Conservation (phyloP, 257 asterid species). For the Paraleonurus japonicus region DNA sequence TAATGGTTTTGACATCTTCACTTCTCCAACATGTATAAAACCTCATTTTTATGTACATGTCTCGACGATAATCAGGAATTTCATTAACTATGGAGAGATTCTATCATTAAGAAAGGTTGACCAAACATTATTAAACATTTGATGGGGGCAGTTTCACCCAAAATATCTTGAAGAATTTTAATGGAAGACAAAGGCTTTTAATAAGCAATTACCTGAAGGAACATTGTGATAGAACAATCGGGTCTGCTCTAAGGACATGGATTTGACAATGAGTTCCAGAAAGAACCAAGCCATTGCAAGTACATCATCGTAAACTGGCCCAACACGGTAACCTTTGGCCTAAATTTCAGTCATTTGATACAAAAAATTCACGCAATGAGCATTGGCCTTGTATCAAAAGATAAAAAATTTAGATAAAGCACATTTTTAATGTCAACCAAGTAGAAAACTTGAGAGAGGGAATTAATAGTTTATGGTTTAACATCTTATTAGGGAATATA, state of each 20-base stretch:
- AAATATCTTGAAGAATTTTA: neutral
- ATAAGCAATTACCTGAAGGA: constrained; percentile 67
- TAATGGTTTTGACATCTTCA: neutral
- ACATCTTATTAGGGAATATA: constrained; percentile 3
- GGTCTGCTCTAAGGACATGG: constrained; percentile 97
- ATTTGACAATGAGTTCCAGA: constrained; percentile 94
- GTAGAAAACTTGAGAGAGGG: neutral
- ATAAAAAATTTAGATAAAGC: constrained; percentile 10
- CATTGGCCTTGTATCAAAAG: constrained; percentile 18
- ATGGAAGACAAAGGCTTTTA: constrained; percentile 16
- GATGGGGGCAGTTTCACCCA: neutral
- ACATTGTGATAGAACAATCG: constrained; percentile 82
- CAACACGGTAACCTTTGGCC: constrained; percentile 99
- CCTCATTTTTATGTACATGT: neutral
- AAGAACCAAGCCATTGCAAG: constrained; percentile 99
- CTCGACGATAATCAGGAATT: neutral
- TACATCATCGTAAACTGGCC: constrained; percentile 99
- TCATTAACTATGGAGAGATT: neutral
- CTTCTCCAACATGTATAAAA: neutral
- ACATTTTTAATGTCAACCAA: constrained; percentile 7
- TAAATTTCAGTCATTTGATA: constrained; percentile 34
- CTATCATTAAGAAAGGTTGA: neutral
- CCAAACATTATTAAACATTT: neutral
- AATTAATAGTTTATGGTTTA: neutral
- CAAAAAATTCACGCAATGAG: constrained; percentile 21